Base-by-base conservation (phyloP, 306 rosid genomes). In the Senna siamea region DNA sequence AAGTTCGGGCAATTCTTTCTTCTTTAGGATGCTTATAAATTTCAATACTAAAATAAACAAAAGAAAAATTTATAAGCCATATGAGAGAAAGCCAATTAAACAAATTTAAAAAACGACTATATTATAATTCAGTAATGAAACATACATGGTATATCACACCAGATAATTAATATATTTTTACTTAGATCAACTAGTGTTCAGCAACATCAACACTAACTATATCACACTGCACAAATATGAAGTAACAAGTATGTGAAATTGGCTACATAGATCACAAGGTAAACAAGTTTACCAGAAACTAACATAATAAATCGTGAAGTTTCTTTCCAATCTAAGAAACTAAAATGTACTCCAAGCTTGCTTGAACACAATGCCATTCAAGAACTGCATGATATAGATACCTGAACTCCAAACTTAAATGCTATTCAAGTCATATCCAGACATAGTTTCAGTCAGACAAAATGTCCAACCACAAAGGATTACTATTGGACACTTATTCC, bases 1-100 rank as follows among this genome's bases (percentile, higher is more conserved):
- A 95, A 5, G 97, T 95, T 59, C 99, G 80, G 22, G 99, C 97
- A 22, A 92, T 92, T 38, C 99, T 83, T 82, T 95, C 99, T 87
- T 95, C 99, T 76, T 92, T 88, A 7, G 87, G 96, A 78, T 95
- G 99, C 89, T 92, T 92, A 80, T 88, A 95, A 79, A 95, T 95
- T 83, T 95, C 99, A 67, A 95, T 88, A 67, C 99, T 95, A 85
- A 58, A 48, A 73, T 17, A 80, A 64, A 17, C 74, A 65, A 64
- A 80, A 59, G 50, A 83, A 41, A 73, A 40, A 63, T 19, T 14
- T 70, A 26, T 37, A 12, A 76, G 80, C 37, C 59, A 80, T 43
- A 32, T 60, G 56, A 51, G 20, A 69, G 26, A 68, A 75, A 43
- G 41, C 30, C n/a, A 61, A 57, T 7, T 15, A 37, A 53, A 69